phyloP scores from a whole-genome alignment of 805 yeast species.

The Candida gorgasii region DNA sequence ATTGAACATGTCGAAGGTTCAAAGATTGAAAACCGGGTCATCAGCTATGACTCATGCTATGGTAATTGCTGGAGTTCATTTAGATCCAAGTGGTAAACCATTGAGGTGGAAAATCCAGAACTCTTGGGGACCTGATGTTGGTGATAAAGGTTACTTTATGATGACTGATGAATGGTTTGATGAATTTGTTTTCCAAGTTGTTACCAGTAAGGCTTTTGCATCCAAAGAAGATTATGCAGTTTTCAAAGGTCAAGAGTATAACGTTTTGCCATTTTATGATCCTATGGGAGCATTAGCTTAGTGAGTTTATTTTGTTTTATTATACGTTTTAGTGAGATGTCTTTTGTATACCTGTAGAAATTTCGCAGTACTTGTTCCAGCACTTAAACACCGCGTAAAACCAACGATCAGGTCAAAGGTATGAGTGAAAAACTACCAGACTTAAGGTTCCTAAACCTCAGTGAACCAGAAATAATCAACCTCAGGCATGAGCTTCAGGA shows the following conservation, averaged over 20 bases:
- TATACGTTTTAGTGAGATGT: no score
- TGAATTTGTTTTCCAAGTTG: conserved; percentile 45
- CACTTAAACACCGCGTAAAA: no score
- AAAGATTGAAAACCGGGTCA: conserved; percentile 68
- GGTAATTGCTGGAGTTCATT: conserved; percentile 79
- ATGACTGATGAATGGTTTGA: conserved; percentile 48
- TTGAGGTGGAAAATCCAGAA: conserved; percentile 47
- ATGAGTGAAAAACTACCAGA: neutral
- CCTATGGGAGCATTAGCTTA: conserved; percentile 46
- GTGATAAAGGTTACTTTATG: conserved; percentile 42
- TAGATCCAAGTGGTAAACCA: conserved; percentile 52
- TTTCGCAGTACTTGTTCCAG: neutral
- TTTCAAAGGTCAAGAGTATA: conserved; percentile 34
- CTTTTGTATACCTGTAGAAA: neutral
- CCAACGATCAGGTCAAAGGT: no score
- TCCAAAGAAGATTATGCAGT: conserved; percentile 34
- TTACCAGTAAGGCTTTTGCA: conserved; percentile 39
- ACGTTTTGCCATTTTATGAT: conserved; percentile 39
- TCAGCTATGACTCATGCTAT: conserved; percentile 90
- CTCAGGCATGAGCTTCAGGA: conserved; percentile 1
- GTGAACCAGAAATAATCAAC: neutral
- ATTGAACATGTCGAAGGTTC: conserved; percentile 58
- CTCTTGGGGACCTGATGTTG: conserved; percentile 44
- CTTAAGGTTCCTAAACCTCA: conserved; percentile 4
- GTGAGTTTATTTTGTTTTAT: neutral